phyloP scores from a whole-genome alignment of 345 rosid species.

The Populus simonii region DNA sequence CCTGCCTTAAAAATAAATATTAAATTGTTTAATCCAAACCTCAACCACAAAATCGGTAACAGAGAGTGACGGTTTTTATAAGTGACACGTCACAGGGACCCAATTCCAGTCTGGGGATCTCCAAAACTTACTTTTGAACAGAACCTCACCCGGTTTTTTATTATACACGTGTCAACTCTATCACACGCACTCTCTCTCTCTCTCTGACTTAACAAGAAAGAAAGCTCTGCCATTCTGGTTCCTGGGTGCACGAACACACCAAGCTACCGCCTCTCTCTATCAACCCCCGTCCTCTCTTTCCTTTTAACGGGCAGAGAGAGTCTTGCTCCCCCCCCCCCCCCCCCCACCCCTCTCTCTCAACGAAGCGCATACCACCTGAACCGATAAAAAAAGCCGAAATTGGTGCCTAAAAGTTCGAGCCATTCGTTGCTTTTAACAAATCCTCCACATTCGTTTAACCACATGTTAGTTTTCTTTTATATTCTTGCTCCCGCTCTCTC shows the following conservation, averaged over 20 bases:
- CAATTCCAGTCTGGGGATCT: not conserved
- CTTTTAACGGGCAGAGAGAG: not conserved
- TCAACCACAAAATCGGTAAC: not conserved
- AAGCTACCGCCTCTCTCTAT: not conserved
- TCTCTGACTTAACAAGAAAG: not conserved
- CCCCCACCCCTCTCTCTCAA: not conserved
- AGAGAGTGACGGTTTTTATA: not conserved
- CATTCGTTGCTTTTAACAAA: not conserved
- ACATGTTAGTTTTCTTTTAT: conserved; percentile 7
- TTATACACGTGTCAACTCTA: not conserved
- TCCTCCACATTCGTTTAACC: conserved; percentile 10
- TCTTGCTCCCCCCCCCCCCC: not conserved
- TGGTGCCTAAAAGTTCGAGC: conserved; percentile 2
- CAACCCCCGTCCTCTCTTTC: not conserved
- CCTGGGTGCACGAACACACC: not conserved
- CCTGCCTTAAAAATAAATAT: no score
- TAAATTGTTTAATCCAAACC: not conserved
- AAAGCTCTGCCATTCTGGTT: not conserved
- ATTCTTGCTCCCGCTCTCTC: conserved; percentile 1
- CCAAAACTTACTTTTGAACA: not conserved
- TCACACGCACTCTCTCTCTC: not conserved
- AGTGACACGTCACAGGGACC: not conserved
- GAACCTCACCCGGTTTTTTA: not conserved
- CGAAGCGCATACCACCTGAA: not conserved
- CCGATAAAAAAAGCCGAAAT: conserved; percentile 1